phyloP scores from a whole-genome alignment of 108 stramenopile species.

The Pseudonitzschia delicatissima region DNA sequence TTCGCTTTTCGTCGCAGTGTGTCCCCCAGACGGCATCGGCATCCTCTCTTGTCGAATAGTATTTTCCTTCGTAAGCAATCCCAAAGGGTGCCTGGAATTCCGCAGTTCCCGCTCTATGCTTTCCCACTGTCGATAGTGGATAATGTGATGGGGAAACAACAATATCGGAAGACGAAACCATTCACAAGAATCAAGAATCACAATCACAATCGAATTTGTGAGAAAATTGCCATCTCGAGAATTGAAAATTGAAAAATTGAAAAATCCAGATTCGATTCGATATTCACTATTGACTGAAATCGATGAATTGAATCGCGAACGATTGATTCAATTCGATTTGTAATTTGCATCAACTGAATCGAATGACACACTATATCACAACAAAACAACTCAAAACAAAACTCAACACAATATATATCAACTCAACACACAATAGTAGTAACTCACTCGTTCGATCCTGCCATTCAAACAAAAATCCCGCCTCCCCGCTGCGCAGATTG shows the following conservation, averaged over 20 bases:
- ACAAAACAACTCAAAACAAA: too few relatives aligned
- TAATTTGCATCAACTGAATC: too few relatives aligned
- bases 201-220: too few relatives aligned
- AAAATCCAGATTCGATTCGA: not conserved
- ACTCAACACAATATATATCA: not conserved
- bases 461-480: constrained; percentile 31
- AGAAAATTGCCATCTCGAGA: too few relatives aligned
- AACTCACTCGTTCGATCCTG: constrained; percentile 30
- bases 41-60: constrained; percentile 2
- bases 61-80: constrained; percentile 23
- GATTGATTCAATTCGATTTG: too few relatives aligned
- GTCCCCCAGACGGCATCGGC: not conserved
- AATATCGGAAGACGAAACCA: not conserved
- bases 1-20: not conserved
- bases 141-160: not conserved
- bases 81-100: constrained; percentile 27
- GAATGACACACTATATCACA: too few relatives aligned
- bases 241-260: not conserved
- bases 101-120: constrained; percentile 10
- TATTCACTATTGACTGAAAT: not conserved
- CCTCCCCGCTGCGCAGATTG: not conserved
- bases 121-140: constrained; percentile 25
- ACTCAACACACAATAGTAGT: not conserved
- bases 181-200: too few relatives aligned
- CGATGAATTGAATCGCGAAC: not conserved